Evolutionary conservation across 495 filamentous ascomycete species (phyloP).

Genomic region (Chlorociboria aeruginascens): DNA sequence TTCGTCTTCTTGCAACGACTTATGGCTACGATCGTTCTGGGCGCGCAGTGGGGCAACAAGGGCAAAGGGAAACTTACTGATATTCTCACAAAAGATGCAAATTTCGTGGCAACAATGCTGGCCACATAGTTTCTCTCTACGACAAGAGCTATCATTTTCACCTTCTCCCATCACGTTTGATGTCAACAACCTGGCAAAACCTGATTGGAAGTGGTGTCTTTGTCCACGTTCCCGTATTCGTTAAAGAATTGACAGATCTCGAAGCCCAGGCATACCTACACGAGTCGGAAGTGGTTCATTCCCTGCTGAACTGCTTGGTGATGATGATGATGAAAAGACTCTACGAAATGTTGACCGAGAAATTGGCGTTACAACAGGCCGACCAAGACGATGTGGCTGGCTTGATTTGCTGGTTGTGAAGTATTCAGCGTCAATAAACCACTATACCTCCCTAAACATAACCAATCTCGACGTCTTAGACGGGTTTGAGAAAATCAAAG

Average conservation of each 20-base stretch:
- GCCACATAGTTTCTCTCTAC: background rate
- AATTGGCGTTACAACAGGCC: slow-evolving; percentile 47
- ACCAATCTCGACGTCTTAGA: slow-evolving; percentile 88
- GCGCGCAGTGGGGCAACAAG: slow-evolving; percentile 29
- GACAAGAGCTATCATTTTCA: slow-evolving; percentile 45
- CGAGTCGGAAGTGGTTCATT: slow-evolving; percentile 73
- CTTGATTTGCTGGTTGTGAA: slow-evolving; percentile 65
- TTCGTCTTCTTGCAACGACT: too few relatives aligned
- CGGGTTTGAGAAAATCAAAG: slow-evolving; percentile 60
- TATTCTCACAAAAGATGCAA: background rate
- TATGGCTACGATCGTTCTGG: background rate
- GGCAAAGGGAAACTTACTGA: slow-evolving; percentile 48
- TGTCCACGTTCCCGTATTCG: slow-evolving; percentile 76
- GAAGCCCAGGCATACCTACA: slow-evolving; percentile 45
- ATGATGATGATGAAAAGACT: slow-evolving; percentile 32
- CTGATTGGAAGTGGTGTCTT: slow-evolving; percentile 79
- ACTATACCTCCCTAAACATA: slow-evolving; percentile 46
- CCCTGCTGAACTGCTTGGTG: slow-evolving; percentile 69
- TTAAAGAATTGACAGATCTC: slow-evolving; percentile 66
- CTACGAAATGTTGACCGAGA: slow-evolving; percentile 34
- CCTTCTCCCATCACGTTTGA: slow-evolving; percentile 60
- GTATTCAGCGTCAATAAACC: slow-evolving; percentile 47
- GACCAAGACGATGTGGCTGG: slow-evolving; percentile 78
- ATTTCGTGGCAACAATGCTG: slow-evolving; percentile 53
- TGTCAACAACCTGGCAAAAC: slow-evolving; percentile 67